Conservation (phyloP, 257 asterid species). For the Nemophila menziesii region DNA sequence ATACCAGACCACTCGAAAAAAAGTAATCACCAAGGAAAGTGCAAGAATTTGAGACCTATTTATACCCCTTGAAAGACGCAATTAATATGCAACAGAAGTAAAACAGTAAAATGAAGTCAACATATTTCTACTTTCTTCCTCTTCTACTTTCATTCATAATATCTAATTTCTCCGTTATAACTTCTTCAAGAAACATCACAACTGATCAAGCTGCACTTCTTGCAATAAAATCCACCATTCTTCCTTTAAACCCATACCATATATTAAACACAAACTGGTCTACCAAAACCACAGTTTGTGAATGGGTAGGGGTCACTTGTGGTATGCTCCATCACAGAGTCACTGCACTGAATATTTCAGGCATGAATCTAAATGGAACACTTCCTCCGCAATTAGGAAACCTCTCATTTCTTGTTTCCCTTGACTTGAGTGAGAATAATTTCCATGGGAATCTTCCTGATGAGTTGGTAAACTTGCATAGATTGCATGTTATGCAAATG, state of each 20-base stretch:
- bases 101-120: too few species aligned
- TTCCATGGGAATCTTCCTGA: conserved; percentile 15
- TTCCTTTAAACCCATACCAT: neutral
- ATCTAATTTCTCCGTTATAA: too few species aligned
- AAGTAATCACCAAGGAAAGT: too few species aligned
- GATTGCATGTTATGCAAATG: conserved; percentile 7
- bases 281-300: conserved; percentile 1
- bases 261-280: conserved; percentile 6
- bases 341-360: neutral
- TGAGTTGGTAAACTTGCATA: neutral
- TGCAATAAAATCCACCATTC: neutral
- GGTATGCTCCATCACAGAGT: conserved; percentile 2
- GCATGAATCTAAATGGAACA: neutral
- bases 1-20: too few species aligned
- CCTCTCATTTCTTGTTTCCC: conserved; percentile 15
- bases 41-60: too few species aligned
- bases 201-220: neutral
- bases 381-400: conserved; percentile 10
- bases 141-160: too few species aligned
- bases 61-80: too few species aligned
- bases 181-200: neutral
- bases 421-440: conserved; percentile 11
- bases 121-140: too few species aligned
- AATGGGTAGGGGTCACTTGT: conserved; percentile 12
- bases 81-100: too few species aligned